These are phyloP conservation scores for Kingdonia uniflora DNA, from an alignment of 164 flowering plant genomes.

Conservation along the genomic window DNA sequence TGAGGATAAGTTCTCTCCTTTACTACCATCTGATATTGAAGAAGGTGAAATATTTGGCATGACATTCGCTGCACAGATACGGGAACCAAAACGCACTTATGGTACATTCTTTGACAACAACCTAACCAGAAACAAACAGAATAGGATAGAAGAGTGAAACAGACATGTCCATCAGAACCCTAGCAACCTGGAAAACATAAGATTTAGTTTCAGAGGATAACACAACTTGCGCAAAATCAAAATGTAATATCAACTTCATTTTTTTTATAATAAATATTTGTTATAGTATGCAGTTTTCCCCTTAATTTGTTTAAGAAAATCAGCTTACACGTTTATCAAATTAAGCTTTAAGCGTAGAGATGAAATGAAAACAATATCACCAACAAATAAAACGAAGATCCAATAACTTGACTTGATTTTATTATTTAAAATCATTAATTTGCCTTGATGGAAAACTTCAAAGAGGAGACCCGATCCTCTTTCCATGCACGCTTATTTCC, in stretches of 20 bases:
- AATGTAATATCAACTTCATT: too few relatives aligned
- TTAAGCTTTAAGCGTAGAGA: too few relatives aligned
- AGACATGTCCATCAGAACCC: constrained; percentile 78
- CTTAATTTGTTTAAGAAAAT: too few relatives aligned
- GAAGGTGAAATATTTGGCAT: constrained; percentile 14
- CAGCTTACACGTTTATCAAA: too few relatives aligned
- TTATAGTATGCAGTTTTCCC: too few relatives aligned
- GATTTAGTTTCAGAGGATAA: too few relatives aligned
- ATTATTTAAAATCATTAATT: too few relatives aligned
- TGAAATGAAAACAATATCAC: not conserved
- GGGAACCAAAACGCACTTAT: constrained; percentile 22
- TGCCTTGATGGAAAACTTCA: constrained; percentile 68
- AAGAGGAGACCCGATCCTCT: constrained; percentile 63
- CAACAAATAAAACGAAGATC: too few relatives aligned
- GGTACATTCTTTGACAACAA: constrained; percentile 50
- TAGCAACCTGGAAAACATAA: constrained; percentile 59
- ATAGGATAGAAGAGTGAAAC: constrained; percentile 73
- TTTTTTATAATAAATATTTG: too few relatives aligned
- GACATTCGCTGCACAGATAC: constrained; percentile 55
- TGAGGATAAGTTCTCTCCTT: constrained; percentile 17
- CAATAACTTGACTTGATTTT: too few relatives aligned
- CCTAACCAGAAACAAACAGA: constrained; percentile 59
- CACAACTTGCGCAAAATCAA: too few relatives aligned
- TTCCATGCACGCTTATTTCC: constrained; percentile 59
- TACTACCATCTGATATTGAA: too few relatives aligned